Evolutionary conservation across 1,284 basidiomycete species (phyloP).

Genomic region (Mrakiaceae sp.): DNA sequence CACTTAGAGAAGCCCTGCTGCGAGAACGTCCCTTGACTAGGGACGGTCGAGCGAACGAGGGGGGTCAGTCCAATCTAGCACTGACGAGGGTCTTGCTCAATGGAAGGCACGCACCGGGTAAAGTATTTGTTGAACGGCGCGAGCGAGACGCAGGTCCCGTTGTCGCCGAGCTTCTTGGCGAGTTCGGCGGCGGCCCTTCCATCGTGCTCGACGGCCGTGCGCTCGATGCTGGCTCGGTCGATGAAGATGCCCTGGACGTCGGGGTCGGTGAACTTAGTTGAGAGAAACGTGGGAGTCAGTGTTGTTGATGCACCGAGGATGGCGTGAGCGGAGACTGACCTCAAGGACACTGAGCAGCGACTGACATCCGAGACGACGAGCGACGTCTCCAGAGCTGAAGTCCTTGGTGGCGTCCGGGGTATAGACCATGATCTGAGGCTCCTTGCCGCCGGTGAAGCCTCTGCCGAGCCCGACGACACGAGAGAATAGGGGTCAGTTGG

Average conservation of each 20-base stretch:
- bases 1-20: slow-evolving; percentile 13
- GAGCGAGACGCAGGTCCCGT: slow-evolving; percentile 17
- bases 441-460: not conserved
- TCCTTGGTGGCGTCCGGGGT: slow-evolving; percentile 25
- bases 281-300: not conserved
- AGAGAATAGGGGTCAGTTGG: not conserved
- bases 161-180: slow-evolving; percentile 36
- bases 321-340: slow-evolving; percentile 38
- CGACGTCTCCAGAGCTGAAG: slow-evolving; percentile 39
- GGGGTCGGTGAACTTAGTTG: slow-evolving; percentile 54
- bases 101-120: slow-evolving; percentile 11
- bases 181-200: slow-evolving; percentile 50
- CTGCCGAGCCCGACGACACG: not conserved
- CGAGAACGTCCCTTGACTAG: slow-evolving; percentile 1
- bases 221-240: slow-evolving; percentile 61
- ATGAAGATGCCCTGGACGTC: slow-evolving; percentile 73
- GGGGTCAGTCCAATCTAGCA: too few species aligned
- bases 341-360: slow-evolving; percentile 79
- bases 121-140: slow-evolving; percentile 24
- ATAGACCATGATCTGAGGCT: slow-evolving; percentile 21
- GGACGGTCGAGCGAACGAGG: too few species aligned
- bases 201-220: slow-evolving; percentile 50
- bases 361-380: slow-evolving; percentile 41
- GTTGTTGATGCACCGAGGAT: not conserved
- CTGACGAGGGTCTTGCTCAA: too few species aligned